A percentile compares a stretch with the other conserved stretches of the same genome.
Conservation (phyloP, 179 eudicot species). For the Spinacia oleracea region DNA sequence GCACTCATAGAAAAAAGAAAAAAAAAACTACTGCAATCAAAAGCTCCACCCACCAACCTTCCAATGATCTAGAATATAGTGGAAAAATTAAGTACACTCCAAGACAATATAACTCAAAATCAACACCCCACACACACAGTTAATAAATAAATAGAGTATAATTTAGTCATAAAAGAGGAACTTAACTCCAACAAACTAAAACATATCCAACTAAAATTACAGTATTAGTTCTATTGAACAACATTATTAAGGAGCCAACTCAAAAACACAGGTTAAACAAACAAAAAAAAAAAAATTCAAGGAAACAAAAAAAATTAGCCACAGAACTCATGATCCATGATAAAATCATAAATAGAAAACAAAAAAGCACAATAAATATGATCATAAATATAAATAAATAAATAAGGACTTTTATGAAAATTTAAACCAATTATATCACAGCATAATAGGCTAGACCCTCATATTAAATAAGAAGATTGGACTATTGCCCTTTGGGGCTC, state of each 20-base stretch:
- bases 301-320: background rate
- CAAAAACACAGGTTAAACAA: background rate
- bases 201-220: too few species aligned
- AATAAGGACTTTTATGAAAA: background rate
- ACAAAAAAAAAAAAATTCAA: too few species aligned
- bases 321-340: background rate
- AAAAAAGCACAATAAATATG: background rate
- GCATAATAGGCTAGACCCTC: too few species aligned
- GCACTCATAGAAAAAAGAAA: background rate
- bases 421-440: slow-evolving; percentile 3
- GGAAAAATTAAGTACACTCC: background rate
- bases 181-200: background rate
- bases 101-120: background rate
- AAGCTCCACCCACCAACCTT: background rate
- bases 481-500: too few species aligned
- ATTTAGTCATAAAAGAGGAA: background rate
- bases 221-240: background rate
- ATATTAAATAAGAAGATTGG: background rate
- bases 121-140: background rate
- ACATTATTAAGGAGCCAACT: slow-evolving; percentile 1
- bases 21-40: background rate
- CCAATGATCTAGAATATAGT: slow-evolving; percentile 4
- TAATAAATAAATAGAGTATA: background rate
- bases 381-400: background rate
- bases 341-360: too few species aligned